A percentile compares a stretch with the other conserved stretches of the same genome.
phyloP scores from a whole-genome alignment of 2,329 filamentous ascomycete genomes.

The Thielaviopsis punctulata region DNA sequence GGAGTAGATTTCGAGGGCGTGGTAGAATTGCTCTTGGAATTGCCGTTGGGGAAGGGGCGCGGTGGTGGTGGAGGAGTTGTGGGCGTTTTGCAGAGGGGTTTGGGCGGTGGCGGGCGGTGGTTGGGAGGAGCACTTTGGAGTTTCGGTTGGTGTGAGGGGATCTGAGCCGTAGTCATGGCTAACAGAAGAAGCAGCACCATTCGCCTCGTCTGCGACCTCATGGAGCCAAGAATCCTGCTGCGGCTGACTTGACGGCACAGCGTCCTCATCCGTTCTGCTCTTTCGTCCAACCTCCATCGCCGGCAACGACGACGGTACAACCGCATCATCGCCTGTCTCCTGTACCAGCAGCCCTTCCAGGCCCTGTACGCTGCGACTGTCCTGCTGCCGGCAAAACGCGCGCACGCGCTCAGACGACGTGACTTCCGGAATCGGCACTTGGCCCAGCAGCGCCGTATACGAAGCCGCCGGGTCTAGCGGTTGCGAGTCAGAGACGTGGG shows the following conservation, averaged over 20 bases:
- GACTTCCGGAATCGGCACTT: constrained; percentile 17
- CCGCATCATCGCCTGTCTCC: neutral
- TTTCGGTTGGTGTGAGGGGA: too few relatives aligned
- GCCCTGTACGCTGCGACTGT: too few relatives aligned
- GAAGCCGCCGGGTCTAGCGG: constrained; percentile 28
- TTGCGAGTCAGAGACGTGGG: constrained; percentile 1
- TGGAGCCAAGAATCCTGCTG: too few relatives aligned
- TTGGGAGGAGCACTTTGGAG: neutral
- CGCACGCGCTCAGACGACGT: constrained; percentile 34
- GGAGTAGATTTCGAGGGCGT: constrained; percentile 32
- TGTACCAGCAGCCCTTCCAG: neutral
- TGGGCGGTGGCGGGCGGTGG: neutral
- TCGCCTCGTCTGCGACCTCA: too few relatives aligned
- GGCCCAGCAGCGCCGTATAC: constrained; percentile 22
- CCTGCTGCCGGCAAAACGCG: neutral
- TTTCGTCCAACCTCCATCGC: too few relatives aligned
- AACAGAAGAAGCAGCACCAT: too few relatives aligned
- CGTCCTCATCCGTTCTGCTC: too few relatives aligned
- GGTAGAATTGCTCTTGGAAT: constrained; percentile 15
- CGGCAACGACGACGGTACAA: too few relatives aligned
- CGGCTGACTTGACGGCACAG: too few relatives aligned
- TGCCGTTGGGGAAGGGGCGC: constrained; percentile 12
- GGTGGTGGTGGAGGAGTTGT: neutral
- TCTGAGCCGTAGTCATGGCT: too few relatives aligned
- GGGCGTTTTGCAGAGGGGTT: neutral